Evolutionary conservation across 768 basidiomycete species (phyloP).

Genomic region (Rhodotorula graminis): DNA sequence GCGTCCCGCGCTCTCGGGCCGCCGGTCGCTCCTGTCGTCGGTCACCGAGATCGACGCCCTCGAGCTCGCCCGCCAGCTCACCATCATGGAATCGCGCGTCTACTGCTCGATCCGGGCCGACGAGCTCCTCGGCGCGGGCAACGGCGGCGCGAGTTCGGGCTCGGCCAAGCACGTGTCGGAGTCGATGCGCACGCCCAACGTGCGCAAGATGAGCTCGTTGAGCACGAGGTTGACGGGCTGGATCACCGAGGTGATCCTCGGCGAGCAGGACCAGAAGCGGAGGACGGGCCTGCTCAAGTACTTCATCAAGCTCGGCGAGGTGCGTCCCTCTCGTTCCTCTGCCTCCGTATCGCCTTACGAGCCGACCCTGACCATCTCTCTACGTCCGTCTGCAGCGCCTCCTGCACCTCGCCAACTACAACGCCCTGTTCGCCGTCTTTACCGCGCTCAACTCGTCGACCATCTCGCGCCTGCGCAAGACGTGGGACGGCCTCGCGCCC

Average conservation of each 20-base stretch:
- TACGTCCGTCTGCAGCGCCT: conserved; percentile 61
- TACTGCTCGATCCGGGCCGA: conserved; percentile 82
- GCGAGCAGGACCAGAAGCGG: conserved; percentile 82
- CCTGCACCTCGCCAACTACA: conserved; percentile 76
- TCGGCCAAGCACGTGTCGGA: neutral
- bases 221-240: conserved; percentile 92
- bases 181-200: conserved; percentile 56
- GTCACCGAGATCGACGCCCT: conserved; percentile 89
- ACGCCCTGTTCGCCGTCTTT: conserved; percentile 83
- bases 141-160: conserved; percentile 35
- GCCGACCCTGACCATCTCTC: no score
- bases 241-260: conserved; percentile 89
- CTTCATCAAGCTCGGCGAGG: conserved; percentile 88
- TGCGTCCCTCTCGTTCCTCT: conserved; percentile 49
- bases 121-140: conserved; percentile 59
- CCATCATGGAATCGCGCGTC: conserved; percentile 82
- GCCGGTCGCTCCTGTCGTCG: conserved; percentile 51
- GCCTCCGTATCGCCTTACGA: no score
- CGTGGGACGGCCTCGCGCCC: conserved; percentile 81
- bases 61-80: conserved; percentile 88
- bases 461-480: conserved; percentile 83
- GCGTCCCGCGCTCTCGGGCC: conserved; percentile 52
- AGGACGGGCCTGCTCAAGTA: conserved; percentile 74
- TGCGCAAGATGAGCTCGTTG: conserved; percentile 76
- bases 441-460: conserved; percentile 94